Evolutionary conservation across 2,329 filamentous ascomycete species (phyloP), one percentile per base, ranked within the genome.

Genomic region (Clarireedia monteithiana): DNA sequence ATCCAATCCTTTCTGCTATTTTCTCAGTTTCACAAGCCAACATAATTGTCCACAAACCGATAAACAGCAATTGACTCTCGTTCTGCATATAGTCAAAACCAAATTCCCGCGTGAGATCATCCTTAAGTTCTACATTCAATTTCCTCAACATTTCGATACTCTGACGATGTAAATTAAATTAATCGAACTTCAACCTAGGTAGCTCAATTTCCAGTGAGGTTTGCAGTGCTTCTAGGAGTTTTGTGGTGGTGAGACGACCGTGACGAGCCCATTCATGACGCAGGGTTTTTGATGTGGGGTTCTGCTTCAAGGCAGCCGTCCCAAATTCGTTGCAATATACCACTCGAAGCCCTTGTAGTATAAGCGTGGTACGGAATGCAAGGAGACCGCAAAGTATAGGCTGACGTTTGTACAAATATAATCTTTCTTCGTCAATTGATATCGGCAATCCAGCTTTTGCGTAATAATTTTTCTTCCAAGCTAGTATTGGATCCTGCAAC

Each of bases 371-470:
- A 9, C 42, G 23, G 24, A 57, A 60, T 3, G 58, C 53, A 2
- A 54, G 26, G 7, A 60, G 40, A 1, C 60, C 56, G n/a, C 56
- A 60, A 5, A 62, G 47, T 10, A 60, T 42, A 6, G 60, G 60
- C 6, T 62, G 50, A 14, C 52, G 36, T 44, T 54, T 57, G n/a
- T 48, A 48, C 1, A 62, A 30, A 40, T 58, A 62, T 27, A 55
- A 55, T 7, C 45, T 40, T n/a, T 59, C 55, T 26, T 17, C 2
- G 2, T n/a, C 24, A 23, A 5, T 15, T 24, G 26, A 6, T 15
- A 6, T 9, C 14, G 20, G 4, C 6, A 27, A 4, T 20, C 45
- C 15, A 4, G 1, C 6, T 26, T 27, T 27, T 27, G 7, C 6
- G 44, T 47, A 53, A 5, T 20, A 5, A 12, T 20, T 12, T 4